phyloP scores from a whole-genome alignment of 1,284 basidiomycete species.

The Moniliella sp. region DNA sequence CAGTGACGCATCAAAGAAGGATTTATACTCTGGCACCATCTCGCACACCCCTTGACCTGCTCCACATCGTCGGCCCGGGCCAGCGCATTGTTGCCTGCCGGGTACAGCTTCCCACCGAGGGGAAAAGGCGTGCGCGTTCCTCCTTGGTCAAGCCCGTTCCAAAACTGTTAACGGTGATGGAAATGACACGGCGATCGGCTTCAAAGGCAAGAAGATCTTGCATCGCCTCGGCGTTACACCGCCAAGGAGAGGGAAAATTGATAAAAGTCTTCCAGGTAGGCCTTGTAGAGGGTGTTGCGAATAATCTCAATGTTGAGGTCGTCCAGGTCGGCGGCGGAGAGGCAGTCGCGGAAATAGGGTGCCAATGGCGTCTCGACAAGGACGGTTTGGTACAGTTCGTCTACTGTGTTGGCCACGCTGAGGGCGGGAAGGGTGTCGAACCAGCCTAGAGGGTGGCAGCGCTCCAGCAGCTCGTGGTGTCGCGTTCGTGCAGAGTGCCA shows the following conservation, averaged over 20 bases:
- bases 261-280: conserved; percentile 94
- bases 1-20: conserved; percentile 60
- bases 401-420: conserved; percentile 97
- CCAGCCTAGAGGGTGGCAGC: conserved; percentile 86
- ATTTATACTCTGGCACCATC: conserved; percentile 63
- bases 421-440: conserved; percentile 98
- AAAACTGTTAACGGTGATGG: conserved; percentile 98
- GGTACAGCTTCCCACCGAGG: conserved; percentile 72
- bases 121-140: conserved; percentile 79
- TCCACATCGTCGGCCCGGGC: conserved; percentile 88
- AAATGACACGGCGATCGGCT: conserved; percentile 84
- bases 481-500: conserved; percentile 84
- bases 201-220: conserved; percentile 73
- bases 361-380: conserved; percentile 90
- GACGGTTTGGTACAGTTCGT: conserved; percentile 88
- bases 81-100: conserved; percentile 79
- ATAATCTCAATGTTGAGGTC: conserved; percentile 99
- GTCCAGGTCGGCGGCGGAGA: conserved; percentile 83
- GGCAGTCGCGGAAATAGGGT: conserved; percentile 91
- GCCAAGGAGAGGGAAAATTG: conserved; percentile 58
- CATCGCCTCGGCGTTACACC: conserved; percentile 75
- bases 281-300: conserved; percentile 97
- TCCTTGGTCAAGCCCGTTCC: conserved; percentile 85
- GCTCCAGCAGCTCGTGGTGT: conserved; percentile 89
- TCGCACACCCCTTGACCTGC: conserved; percentile 73